Base-by-base conservation (phyloP, 2,329 filamentous ascomycete genomes). In the Calonectria henricotiae region DNA sequence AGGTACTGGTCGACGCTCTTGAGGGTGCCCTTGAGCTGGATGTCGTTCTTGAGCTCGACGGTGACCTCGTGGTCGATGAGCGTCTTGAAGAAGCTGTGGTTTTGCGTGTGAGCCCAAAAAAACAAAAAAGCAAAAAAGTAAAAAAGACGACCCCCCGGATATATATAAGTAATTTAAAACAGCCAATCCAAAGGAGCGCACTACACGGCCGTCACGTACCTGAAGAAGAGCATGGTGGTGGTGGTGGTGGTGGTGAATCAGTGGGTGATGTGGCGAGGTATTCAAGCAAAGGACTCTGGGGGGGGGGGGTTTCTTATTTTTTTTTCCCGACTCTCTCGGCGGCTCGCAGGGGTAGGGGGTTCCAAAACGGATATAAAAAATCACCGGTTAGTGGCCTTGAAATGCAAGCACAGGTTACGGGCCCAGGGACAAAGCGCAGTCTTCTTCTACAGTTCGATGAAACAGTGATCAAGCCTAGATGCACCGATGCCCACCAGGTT, bases 1-100 rank as follows among this genome's bases (percentile, higher is more conserved):
- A 99, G 90, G 85, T 97, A 99, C 86, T 98, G 96, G 82, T 99
- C 96, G 76, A 99, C 96, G 80, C 94, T 97, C 88, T 98, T 99
- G 76, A 99, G 89, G 41, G 92, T 97, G 75, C 96, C 96, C 78
- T 94, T 94, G 82, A 99, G 97, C 81, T 95, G 95, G 78, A 99
- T 97, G 85, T 99, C 96, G 83, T 99, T 99, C 86, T 99, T 99
- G 83, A 99, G 93, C 87, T 99, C 96, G 81, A 99, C 95, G 55
- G 95, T 98, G 80, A 99, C 95, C 87, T 97, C 92, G 77, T 96
- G 93, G 87, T 98, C 96, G 82, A 98, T 97, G 79, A 98, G 93
- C 65, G 96, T 98, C 85, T 98, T 98, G 91, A 98, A 98, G 87
- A 98, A 98, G 86, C 94, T 96, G 80, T 23, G 30, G 20, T 30